These are phyloP conservation scores for Taxillus chinensis DNA, from an alignment of 164 flowering plant species.

Conservation along the genomic window DNA sequence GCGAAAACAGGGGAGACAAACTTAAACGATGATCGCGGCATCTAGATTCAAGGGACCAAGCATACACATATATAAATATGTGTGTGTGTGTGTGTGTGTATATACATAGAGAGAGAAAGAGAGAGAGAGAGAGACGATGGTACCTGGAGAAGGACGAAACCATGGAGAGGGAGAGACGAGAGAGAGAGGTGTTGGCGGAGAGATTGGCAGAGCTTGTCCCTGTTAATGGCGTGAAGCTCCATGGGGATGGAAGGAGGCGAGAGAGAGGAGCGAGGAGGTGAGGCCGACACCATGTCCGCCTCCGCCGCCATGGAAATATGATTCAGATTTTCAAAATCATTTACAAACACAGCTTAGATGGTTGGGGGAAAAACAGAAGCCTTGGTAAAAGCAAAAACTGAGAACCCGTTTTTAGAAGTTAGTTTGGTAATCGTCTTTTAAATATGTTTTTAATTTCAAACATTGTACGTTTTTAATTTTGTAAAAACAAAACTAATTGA, in stretches of 20 bases:
- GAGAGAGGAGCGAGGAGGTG: constrained; percentile 10
- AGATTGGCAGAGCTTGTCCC: constrained; percentile 41
- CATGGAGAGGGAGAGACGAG: constrained; percentile 53
- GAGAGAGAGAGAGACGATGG: background rate
- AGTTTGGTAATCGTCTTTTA: no score
- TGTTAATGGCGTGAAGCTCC: constrained; percentile 61
- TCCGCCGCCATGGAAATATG: no score
- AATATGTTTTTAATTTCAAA: no score
- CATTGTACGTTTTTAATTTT: no score
- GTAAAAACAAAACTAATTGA: no score
- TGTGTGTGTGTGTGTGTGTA: no score
- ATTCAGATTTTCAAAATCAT: no score
- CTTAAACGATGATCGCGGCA: no score
- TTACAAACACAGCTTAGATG: no score
- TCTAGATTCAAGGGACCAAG: background rate
- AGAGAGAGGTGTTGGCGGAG: constrained; percentile 50
- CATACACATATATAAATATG: background rate
- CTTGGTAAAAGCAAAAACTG: no score
- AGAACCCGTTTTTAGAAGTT: no score
- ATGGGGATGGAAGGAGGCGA: constrained; percentile 58
- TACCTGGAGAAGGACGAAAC: constrained; percentile 80
- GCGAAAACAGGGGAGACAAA: background rate
- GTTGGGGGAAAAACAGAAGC: no score
- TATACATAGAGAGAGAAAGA: background rate
- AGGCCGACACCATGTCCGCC: background rate